Conservation (phyloP, 805 yeast species). For the Osmozyma mogii region DNA sequence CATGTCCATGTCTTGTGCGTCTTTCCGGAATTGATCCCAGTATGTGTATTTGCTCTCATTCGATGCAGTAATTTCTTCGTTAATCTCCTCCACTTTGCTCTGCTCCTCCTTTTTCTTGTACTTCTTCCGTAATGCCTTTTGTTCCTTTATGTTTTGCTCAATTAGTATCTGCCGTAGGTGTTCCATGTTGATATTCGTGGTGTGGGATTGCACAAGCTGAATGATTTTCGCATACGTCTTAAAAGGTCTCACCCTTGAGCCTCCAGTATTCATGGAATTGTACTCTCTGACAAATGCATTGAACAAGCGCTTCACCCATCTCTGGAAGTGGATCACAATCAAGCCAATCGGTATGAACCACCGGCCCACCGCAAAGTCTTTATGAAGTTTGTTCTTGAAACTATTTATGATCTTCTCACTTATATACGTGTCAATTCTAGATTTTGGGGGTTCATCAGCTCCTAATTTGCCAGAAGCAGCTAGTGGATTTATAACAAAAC, state of each 20-base stretch:
- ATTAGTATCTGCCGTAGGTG: conserved; percentile 20
- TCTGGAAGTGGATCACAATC: conserved; percentile 21
- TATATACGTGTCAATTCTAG: conserved; percentile 14
- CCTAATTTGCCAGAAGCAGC: too few relatives aligned
- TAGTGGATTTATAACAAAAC: too few relatives aligned
- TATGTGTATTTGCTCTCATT: conserved; percentile 25
- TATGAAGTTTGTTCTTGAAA: conserved; percentile 13
- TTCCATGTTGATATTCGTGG: conserved; percentile 11
- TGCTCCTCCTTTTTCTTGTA: conserved; percentile 5
- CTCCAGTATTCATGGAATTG: conserved; percentile 12
- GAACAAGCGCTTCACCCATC: conserved; percentile 30
- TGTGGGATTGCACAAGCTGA: conserved; percentile 13
- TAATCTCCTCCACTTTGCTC: conserved; percentile 8
- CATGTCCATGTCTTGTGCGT: conserved; percentile 6
- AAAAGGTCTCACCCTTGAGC: conserved; percentile 9
- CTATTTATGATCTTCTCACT: conserved; percentile 18
- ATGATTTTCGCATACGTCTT: conserved; percentile 17
- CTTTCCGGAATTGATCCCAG: conserved; percentile 26
- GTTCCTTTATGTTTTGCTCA: conserved; percentile 21
- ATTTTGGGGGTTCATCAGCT: too few relatives aligned
- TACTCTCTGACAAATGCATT: conserved; percentile 25
- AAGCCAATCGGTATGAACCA: conserved; percentile 21
- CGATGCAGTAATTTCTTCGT: conserved; percentile 10
- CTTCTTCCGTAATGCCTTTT: conserved; percentile 7
- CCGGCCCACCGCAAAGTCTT: conserved; percentile 15